Base-by-base conservation (phyloP, 768 basidiomycete species). In the Mycena latifolia region DNA sequence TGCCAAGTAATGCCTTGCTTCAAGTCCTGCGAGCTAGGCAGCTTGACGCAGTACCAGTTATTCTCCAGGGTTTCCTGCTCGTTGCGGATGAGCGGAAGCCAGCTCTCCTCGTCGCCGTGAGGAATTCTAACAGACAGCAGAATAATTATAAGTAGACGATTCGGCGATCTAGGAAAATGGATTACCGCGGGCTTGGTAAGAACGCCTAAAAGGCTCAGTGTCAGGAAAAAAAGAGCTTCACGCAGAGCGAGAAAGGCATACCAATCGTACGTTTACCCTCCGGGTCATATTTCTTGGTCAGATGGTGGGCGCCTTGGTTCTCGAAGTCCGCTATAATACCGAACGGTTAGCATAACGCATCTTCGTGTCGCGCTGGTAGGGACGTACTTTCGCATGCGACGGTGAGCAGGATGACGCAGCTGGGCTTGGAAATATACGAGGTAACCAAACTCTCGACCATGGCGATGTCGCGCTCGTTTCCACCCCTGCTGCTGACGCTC, bases 231-330 rank as follows among this genome's bases (percentile, higher is more conserved):
- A 24, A 22, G 35, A 27, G 15, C 35, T 22, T 22, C 53, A 61
- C 37, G 14, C 9, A 5, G 33, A 47, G 1, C 37, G 18, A 25
- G 28, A 24, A 29, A 37, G 11, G 37, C 83, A 17, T 65, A 91
- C 92, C 92, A 18, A 93, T 89, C 0, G 92, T 94, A 5, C 91
- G 82, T 54, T 82, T 83, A 0, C 92, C 91, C 1, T 85, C 77
- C 0, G 88, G 86, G 65, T 93, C 92, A 52, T 84, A 77, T 17
- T 77, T 54, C 70, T 88, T 89, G 0, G 90, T 87, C 0, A 94
- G 77, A n/a, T 84, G 79, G 63, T 90, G 88, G 0, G 92, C 92
- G 0, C 89, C 89, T 73, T 94, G 92, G 46, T 92, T 94, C 69
- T 93, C 90, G 22, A 91, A 92, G 66, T 94, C 92, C 55, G 91